A percentile compares a stretch with the other conserved stretches of the same genome.
These are phyloP conservation scores for Pythium rhizo-oryzae DNA, from an alignment of 352 stramenopile species.

Conservation along the genomic window DNA sequence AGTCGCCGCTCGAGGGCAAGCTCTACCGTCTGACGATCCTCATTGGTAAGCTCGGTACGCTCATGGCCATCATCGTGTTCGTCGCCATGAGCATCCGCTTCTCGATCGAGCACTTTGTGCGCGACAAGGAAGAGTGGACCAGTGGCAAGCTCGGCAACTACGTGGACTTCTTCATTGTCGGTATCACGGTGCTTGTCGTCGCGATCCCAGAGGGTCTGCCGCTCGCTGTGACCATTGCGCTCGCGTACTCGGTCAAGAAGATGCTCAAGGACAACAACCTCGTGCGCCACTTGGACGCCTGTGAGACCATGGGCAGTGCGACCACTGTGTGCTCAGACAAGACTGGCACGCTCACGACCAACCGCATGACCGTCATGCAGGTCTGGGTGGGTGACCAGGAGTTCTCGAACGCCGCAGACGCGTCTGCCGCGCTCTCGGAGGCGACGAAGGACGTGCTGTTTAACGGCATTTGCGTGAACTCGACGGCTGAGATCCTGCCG, in stretches of 20 bases:
- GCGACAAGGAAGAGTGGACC: conserved; percentile 1
- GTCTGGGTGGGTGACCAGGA: conserved; percentile 20
- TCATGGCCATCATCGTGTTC: conserved; percentile 76
- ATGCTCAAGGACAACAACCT: conserved; percentile 94
- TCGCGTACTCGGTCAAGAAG: conserved; percentile 95
- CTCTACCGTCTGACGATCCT: conserved; percentile 83
- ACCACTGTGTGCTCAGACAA: conserved; percentile 98
- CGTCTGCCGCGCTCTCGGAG: conserved; percentile 50
- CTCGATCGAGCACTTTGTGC: conserved; percentile 58
- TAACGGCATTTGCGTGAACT: conserved; percentile 74
- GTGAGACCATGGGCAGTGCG: conserved; percentile 94
- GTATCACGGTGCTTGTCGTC: conserved; percentile 94
- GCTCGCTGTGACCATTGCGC: conserved; percentile 96
- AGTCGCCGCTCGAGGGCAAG: conserved; percentile 86
- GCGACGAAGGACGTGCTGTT: conserved; percentile 36
- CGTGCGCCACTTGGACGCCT: conserved; percentile 86
- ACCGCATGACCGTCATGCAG: conserved; percentile 91
- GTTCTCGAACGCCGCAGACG: conserved; percentile 40
- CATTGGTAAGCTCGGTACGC: conserved; percentile 82
- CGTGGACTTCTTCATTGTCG: conserved; percentile 85
- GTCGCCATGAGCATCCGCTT: conserved; percentile 78
- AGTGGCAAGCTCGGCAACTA: conserved; percentile 37
- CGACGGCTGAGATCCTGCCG: conserved; percentile 37
- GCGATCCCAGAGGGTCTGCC: conserved; percentile 97
- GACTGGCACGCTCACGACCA: conserved; percentile 94